phyloP scores from a whole-genome alignment of 2,329 filamentous ascomycete species.

The Pseudogymnoascus sp. region DNA sequence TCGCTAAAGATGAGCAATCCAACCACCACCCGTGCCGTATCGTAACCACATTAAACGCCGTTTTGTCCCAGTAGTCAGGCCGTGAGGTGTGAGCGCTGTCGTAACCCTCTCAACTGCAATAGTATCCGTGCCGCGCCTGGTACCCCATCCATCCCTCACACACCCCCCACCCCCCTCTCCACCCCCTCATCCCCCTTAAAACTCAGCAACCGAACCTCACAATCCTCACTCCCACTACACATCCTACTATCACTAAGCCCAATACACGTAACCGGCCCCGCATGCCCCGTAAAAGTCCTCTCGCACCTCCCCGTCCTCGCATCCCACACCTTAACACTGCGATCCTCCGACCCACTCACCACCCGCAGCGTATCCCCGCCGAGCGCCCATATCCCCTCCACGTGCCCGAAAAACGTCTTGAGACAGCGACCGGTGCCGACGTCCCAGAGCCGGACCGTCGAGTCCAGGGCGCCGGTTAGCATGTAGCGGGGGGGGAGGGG shows the following conservation, averaged over 20 bases:
- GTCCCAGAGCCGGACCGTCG: slow-evolving; percentile 89
- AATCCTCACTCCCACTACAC: slow-evolving; percentile 88
- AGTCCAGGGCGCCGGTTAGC: slow-evolving; percentile 84
- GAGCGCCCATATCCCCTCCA: slow-evolving; percentile 92
- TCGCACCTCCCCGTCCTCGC: slow-evolving; percentile 85
- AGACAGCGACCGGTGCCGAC: slow-evolving; percentile 72
- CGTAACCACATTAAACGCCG: neutral
- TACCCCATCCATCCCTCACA: neutral
- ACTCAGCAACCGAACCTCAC: slow-evolving; percentile 78
- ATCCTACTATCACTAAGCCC: slow-evolving; percentile 83
- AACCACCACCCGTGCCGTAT: too few relatives aligned
- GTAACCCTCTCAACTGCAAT: neutral
- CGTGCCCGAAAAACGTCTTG: slow-evolving; percentile 90
- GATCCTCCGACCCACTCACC: slow-evolving; percentile 84
- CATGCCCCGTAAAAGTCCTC: slow-evolving; percentile 83
- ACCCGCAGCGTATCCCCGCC: slow-evolving; percentile 82
- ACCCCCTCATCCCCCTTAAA: slow-evolving; percentile 37
- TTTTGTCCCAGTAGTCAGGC: neutral
- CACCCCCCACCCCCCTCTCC: neutral
- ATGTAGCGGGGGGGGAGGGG: slow-evolving; percentile 81
- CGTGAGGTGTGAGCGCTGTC: too few relatives aligned
- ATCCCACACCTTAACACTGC: slow-evolving; percentile 95
- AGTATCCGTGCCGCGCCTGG: neutral
- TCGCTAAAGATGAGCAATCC: neutral
- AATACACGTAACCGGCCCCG: slow-evolving; percentile 86